Conservation (phyloP, 129 eudicot species). For the Rutidosis leptorrhynchoides region DNA sequence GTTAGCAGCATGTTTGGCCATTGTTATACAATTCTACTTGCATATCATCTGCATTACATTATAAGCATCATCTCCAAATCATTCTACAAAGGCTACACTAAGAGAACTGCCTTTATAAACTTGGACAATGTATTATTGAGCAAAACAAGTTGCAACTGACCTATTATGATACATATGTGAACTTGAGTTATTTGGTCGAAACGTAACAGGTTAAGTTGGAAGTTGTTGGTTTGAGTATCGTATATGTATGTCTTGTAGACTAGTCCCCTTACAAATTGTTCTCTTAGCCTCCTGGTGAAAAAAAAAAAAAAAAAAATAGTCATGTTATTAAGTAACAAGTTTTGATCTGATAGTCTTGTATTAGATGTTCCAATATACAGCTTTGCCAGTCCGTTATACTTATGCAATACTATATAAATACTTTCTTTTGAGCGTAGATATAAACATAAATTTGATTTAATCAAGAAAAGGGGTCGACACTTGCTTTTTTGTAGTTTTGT, state of each 20-base stretch:
- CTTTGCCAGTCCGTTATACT: too few species aligned
- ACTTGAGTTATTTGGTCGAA: background rate
- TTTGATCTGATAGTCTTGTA: background rate
- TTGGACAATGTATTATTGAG: background rate
- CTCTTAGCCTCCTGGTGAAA: background rate
- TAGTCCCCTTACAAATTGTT: background rate
- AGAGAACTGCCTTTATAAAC: background rate
- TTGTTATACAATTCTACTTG: background rate
- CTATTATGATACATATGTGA: background rate
- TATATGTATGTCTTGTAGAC: background rate
- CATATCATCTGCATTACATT: background rate
- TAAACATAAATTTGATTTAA: background rate
- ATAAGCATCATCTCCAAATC: background rate
- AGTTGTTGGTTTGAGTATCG: background rate
- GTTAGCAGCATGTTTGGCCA: background rate
- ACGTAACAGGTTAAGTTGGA: background rate
- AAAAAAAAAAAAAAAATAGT: too few species aligned
- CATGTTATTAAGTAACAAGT: background rate
- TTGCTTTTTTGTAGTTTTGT: background rate
- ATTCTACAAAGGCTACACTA: background rate
- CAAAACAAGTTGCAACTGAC: background rate
- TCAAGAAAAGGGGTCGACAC: background rate
- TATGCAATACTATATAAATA: background rate
- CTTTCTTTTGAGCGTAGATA: background rate
- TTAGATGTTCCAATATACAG: background rate